Conservation (phyloP, 352 stramenopile genomes). For the Phytophthora fragariaefolia region DNA sequence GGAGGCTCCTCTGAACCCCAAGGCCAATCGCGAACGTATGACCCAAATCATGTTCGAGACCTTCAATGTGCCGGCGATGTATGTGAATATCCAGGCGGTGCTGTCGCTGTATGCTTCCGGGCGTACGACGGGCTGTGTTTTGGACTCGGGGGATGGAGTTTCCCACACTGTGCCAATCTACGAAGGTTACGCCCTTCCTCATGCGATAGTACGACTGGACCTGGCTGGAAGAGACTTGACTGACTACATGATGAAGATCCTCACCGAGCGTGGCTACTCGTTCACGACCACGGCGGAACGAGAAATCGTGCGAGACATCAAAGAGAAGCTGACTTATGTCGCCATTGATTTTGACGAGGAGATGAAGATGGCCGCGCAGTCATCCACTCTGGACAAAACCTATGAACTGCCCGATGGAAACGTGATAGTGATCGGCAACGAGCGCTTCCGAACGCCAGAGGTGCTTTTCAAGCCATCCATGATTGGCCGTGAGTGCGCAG, state of each 20-base stretch:
- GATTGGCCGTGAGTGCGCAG: constrained; percentile 88
- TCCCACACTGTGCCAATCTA: constrained; percentile 96
- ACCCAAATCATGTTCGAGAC: constrained; percentile 98
- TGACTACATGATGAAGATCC: constrained; percentile 98
- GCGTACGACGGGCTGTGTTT: constrained; percentile 95
- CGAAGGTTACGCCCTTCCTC: constrained; percentile 95
- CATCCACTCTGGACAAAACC: constrained; percentile 90
- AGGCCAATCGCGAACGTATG: constrained; percentile 92
- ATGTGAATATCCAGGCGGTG: constrained; percentile 95
- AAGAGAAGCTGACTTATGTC: constrained; percentile 97
- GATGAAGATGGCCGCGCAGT: constrained; percentile 90
- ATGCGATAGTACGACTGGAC: constrained; percentile 95
- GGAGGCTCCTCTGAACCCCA: constrained; percentile 95
- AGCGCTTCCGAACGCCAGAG: constrained; percentile 95
- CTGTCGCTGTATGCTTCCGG: constrained; percentile 96
- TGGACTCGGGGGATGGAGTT: constrained; percentile 95
- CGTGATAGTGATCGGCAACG: constrained; percentile 98
- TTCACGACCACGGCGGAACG: constrained; percentile 95
- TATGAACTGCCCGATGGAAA: constrained; percentile 98
- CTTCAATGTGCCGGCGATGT: constrained; percentile 94
- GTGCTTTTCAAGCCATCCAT: constrained; percentile 96
- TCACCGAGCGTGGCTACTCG: constrained; percentile 95
- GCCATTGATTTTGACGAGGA: constrained; percentile 95
- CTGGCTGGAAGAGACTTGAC: constrained; percentile 95
- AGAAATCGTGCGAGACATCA: constrained; percentile 97